Evolutionary conservation across 495 filamentous ascomycete genomes (phyloP), one percentile per base, ranked within the genome.

Genomic region (Lophium mytilinum): DNA sequence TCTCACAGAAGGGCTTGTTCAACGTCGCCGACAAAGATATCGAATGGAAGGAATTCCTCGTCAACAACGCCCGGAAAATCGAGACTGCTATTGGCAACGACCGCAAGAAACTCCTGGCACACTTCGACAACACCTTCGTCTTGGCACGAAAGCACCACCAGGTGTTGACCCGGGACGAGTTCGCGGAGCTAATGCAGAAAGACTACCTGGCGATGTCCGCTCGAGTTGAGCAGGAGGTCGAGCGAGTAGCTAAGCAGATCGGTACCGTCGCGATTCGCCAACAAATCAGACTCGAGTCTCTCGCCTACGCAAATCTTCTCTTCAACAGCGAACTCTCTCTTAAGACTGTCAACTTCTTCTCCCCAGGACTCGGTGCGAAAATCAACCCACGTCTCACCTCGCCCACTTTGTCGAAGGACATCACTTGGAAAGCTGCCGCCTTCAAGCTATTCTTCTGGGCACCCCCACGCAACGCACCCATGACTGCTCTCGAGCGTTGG

Each of bases 401-500:
- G 1, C 49, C 67, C 8, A 68, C 63, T 8, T 21, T 36, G 17
- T 5, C 8, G 7, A 52, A 50, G 8, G 9, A 24, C 12, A 4
- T 19, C 37, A 4, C 37, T 14, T 42, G 49, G 6, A 35, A 45
- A 10, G 17, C 48, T 0, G 4, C 19, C 6, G 2, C 54, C 8
- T 48, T 34, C 24, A 49, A 50, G 36, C 39, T 45, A 19, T 17
- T 58, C 9, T 47, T 59, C 39, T 54, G 18, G 15, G 12, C 65
- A 14, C 65, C 63, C 36, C 36, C 63, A 52, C 57, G 58, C 33
- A 55, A 55, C 33, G 50, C 53, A 50, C 71, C 69, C 8, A 39
- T 75, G 55, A 58, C 58, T 3, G 85, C 83, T 0, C 69, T 88
- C 12, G 62, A 67, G 3, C 66, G 65, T 33, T 87, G 85, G 80